A percentile compares a stretch with the other conserved stretches of the same genome.
These are phyloP conservation scores for Sporothrix curviconia DNA, from an alignment of 2,329 filamentous ascomycete genomes.

Conservation along the genomic window DNA sequence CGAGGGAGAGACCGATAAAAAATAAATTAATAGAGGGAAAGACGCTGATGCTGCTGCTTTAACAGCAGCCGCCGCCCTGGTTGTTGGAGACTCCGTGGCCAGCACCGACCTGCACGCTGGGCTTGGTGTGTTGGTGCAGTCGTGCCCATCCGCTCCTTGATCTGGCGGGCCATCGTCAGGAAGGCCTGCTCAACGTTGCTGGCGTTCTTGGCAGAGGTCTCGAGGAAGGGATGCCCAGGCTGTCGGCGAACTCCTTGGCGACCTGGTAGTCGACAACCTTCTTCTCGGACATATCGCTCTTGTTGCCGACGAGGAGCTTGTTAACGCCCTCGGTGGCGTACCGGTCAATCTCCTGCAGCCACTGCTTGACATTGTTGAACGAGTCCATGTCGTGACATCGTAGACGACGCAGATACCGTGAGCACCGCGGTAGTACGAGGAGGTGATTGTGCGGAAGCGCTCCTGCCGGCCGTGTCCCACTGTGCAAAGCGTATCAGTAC, in stretches of 20 bases:
- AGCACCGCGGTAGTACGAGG: constrained; percentile 97
- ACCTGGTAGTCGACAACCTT: constrained; percentile 99
- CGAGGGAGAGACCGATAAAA: not conserved
- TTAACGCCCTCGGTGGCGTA: constrained; percentile 99
- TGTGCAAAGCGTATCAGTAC: constrained; percentile 34
- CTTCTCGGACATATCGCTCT: constrained; percentile 99
- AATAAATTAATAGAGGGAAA: not conserved
- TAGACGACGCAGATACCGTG: constrained; percentile 99
- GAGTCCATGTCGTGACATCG: constrained; percentile 99
- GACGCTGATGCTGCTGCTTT: constrained; percentile 14
- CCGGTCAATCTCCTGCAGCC: constrained; percentile 98
- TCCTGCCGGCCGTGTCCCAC: constrained; percentile 99
- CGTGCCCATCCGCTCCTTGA: constrained; percentile 99
- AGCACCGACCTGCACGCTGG: constrained; percentile 89
- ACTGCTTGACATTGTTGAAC: constrained; percentile 99
- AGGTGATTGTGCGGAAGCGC: constrained; percentile 99
- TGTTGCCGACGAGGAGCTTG: constrained; percentile 98
- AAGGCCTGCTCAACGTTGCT: constrained; percentile 99
- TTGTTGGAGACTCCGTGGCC: constrained; percentile 77
- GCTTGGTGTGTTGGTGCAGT: constrained; percentile 94
- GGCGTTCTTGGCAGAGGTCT: constrained; percentile 99
- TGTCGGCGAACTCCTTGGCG: constrained; percentile 99
- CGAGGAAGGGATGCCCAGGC: constrained; percentile 98
- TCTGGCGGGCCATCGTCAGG: constrained; percentile 99
- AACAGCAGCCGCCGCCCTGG: constrained; percentile 31